phyloP scores from a whole-genome alignment of 371 early-diverging fungal species.

The Mucor plumbeus region DNA sequence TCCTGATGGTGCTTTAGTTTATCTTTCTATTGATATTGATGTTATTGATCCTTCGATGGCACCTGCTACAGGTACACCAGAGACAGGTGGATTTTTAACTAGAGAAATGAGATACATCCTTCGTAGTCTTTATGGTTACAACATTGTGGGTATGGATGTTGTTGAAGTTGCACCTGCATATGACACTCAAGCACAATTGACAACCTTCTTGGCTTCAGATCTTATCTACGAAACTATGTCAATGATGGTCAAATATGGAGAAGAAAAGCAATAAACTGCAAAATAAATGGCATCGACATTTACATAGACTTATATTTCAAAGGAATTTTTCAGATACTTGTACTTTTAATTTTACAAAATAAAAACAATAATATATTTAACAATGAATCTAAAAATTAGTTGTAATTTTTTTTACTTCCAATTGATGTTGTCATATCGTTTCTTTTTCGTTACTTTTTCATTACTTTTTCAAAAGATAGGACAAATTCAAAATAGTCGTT shows the following conservation, averaged over 20 bases:
- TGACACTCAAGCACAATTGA: conserved; percentile 57
- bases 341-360: neutral
- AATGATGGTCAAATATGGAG: conserved; percentile 52
- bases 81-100: conserved; percentile 55
- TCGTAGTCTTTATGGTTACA: conserved; percentile 48
- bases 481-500: too few species aligned
- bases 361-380: neutral
- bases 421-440: too few species aligned
- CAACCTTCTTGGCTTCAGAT: conserved; percentile 51
- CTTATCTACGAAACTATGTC: conserved; percentile 50
- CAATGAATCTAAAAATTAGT: too few species aligned
- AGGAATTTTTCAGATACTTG: too few species aligned
- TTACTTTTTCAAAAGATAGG: too few species aligned
- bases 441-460: too few species aligned
- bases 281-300: too few species aligned
- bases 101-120: conserved; percentile 56
- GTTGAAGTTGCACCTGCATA: conserved; percentile 60
- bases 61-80: conserved; percentile 61
- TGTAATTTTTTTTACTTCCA: too few species aligned
- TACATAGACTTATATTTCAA: neutral
- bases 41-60: conserved; percentile 58
- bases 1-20: conserved; percentile 39
- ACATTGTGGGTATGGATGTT: conserved; percentile 52
- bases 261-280: neutral
- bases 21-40: conserved; percentile 60